These are phyloP conservation scores for Cicer judaicum DNA, from an alignment of 306 rosid species.

Conservation along the genomic window DNA sequence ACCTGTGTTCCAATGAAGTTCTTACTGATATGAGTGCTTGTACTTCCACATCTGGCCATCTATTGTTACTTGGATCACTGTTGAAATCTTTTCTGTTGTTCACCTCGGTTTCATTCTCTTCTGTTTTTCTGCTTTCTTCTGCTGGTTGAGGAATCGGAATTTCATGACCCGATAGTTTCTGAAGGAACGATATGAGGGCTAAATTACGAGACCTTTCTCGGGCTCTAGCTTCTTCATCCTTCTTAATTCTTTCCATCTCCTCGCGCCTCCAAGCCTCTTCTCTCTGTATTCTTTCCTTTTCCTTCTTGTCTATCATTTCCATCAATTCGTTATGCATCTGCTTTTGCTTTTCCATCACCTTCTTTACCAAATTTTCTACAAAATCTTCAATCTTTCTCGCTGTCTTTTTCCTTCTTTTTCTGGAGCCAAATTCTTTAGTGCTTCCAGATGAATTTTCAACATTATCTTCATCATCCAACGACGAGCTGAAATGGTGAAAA, in stretches of 20 bases:
- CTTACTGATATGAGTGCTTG: slow-evolving; percentile 69
- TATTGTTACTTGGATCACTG: slow-evolving; percentile 49
- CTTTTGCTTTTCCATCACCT: slow-evolving; percentile 84
- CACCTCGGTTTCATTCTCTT: slow-evolving; percentile 50
- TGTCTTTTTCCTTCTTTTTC: slow-evolving; percentile 59
- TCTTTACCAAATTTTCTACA: slow-evolving; percentile 58
- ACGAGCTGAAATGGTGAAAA: slow-evolving; percentile 57
- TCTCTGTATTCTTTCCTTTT: slow-evolving; percentile 68
- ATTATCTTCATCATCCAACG: slow-evolving; percentile 51
- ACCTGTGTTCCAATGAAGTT: slow-evolving; percentile 61
- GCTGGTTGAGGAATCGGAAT: slow-evolving; percentile 55
- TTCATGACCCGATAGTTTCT: slow-evolving; percentile 61
- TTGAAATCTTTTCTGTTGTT: slow-evolving; percentile 45
- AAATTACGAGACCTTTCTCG: slow-evolving; percentile 71
- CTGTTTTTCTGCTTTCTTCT: slow-evolving; percentile 45
- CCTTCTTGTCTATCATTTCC: slow-evolving; percentile 71
- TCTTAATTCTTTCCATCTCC: slow-evolving; percentile 67
- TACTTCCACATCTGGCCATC: slow-evolving; percentile 84
- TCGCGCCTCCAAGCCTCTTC: slow-evolving; percentile 84
- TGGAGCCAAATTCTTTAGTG: slow-evolving; percentile 34
- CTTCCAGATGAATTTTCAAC: slow-evolving; percentile 43
- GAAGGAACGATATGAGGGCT: slow-evolving; percentile 66
- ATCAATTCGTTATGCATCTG: slow-evolving; percentile 72
- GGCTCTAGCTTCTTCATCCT: slow-evolving; percentile 68
- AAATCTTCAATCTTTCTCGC: slow-evolving; percentile 58